Evolutionary conservation across 2,329 filamentous ascomycete species (phyloP).

Genomic region (Trichoderma afroharzianum): DNA sequence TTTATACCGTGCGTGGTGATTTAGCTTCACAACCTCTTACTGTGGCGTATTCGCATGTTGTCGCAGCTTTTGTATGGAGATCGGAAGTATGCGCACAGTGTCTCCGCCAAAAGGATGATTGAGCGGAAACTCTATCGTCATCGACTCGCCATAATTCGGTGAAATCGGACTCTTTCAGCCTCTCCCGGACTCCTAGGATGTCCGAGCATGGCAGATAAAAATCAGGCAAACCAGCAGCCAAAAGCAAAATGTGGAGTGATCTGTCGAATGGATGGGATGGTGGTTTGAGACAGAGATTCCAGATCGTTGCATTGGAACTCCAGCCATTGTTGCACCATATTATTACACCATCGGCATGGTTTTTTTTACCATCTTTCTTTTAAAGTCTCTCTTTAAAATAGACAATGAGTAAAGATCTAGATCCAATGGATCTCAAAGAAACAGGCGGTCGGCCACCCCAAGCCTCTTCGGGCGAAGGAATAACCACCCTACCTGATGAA

Average conservation of each 20-base stretch:
- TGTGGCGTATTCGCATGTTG: neutral
- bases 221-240: neutral
- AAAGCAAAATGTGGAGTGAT: neutral
- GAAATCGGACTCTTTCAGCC: conserved; percentile 5
- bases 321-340: neutral
- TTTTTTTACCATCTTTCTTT: neutral
- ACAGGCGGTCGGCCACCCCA: neutral
- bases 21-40: neutral
- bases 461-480: neutral
- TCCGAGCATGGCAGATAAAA: conserved; percentile 2
- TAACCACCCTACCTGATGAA: neutral
- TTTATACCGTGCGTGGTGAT: neutral
- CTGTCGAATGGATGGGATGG: neutral
- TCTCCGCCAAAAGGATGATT: neutral
- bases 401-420: neutral
- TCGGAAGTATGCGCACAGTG: conserved; percentile 1
- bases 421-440: neutral
- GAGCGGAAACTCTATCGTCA: conserved; percentile 14
- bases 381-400: neutral
- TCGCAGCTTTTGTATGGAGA: neutral
- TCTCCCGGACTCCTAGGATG: neutral
- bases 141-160: conserved; percentile 8
- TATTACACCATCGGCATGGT: neutral
- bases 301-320: neutral
- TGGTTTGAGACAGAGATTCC: neutral